Conservation (phyloP, 2,329 filamentous ascomycete species). For the Verticillium nubilum region DNA sequence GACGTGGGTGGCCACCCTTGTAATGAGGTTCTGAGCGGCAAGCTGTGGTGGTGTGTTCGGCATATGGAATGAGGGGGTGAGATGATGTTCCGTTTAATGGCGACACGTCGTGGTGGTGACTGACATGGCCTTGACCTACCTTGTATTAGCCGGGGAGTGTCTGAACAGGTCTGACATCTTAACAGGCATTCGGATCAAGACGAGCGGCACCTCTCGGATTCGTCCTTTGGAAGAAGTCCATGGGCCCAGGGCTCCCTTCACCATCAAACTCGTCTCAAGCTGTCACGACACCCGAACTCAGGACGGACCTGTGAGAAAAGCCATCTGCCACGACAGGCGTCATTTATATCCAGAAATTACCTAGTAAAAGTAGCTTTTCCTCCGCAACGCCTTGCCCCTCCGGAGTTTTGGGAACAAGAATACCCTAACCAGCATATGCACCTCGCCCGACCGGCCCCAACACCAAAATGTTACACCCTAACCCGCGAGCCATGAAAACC, state of each 20-base stretch:
- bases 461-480: neutral
- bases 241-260: too few relatives aligned
- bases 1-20: neutral
- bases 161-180: neutral
- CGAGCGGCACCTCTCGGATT: neutral
- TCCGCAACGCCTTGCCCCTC: neutral
- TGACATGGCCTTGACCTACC: too few relatives aligned
- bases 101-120: too few relatives aligned
- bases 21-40: neutral
- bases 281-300: neutral
- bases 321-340: neutral
- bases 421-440: neutral
- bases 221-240: too few relatives aligned
- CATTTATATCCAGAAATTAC: neutral
- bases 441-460: neutral
- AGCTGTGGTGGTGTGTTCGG: neutral
- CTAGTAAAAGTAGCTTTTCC: neutral
- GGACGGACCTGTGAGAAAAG: neutral
- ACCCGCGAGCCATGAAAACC: neutral
- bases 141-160: neutral
- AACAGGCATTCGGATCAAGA: neutral
- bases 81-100: neutral
- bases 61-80: neutral
- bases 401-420: neutral
- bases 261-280: too few relatives aligned